Base-by-base conservation (phyloP, 2,329 filamentous ascomycete genomes). In the Sporothrix pseudoabietina region DNA sequence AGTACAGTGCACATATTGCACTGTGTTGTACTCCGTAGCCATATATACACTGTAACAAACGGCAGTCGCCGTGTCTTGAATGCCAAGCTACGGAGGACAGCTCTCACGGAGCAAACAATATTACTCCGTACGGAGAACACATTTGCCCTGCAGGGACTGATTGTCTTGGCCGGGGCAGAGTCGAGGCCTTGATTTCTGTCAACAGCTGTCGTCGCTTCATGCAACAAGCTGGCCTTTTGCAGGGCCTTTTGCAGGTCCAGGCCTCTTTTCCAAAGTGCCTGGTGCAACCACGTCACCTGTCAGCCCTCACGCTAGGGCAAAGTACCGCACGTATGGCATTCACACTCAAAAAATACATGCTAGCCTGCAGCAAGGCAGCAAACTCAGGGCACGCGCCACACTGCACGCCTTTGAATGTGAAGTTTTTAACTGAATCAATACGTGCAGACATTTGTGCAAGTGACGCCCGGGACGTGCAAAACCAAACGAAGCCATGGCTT, bases 231-330 rank as follows among this genome's bases (percentile, higher is more conserved):
- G 57, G 57, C 57, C 19, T 39, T 39, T 61, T 19, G 30, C 57
- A 39, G 19, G 30, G 26, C 26, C 26, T 26, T 26, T 26, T 26
- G 26, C 57, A 39, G 19, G 30, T 19, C 32, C 52, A 26, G 26
- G 55, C 55, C 26, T 35, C 26, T 12, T 39, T 35, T 26, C 26
- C 59, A 39, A 19, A 0, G 16, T 44, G 59, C 19, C 5, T 26
- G 8, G 35, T 44, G 35, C 39, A 44, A 44, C 35, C 59, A 63
- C n/a, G 63, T 66, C 44, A 68, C 44, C n/a, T 68, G 44, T 44
- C n/a, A 66, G 39, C 61, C n/a, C n/a, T 7, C 61, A 22, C 39
- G 39, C 61, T 66, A 66, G 32, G 22, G 4, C 14, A 66, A 66
- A 6, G 61, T 66, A 66, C 39, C 39, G 4, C 6, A 12, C 14